Conservation (phyloP, 2,329 filamentous ascomycete species). For the Aureobasidium sp. region DNA sequence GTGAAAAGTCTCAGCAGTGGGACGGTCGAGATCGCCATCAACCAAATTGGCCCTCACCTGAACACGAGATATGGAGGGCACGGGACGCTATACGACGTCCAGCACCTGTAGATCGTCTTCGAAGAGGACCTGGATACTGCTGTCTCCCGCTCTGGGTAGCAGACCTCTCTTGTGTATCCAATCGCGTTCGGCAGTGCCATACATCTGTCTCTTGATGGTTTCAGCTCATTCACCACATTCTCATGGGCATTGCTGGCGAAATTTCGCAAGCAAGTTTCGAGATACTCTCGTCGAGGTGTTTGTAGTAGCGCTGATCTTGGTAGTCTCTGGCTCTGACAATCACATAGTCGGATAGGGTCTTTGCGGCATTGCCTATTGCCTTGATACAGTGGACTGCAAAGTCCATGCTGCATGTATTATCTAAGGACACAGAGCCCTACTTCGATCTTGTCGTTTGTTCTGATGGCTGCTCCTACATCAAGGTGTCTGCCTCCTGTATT, state of each 20-base stretch:
- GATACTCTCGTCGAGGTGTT: constrained; percentile 67
- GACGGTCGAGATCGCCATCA: constrained; percentile 46
- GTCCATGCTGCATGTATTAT: constrained; percentile 66
- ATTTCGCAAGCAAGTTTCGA: constrained; percentile 49
- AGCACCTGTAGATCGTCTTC: constrained; percentile 84
- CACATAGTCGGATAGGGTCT: constrained; percentile 41
- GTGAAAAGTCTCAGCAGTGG: constrained; percentile 65
- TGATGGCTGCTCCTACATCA: constrained; percentile 49
- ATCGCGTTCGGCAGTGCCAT: constrained; percentile 63
- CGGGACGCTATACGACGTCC: constrained; percentile 65
- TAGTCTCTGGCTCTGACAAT: constrained; percentile 50
- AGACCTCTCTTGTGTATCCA: constrained; percentile 64
- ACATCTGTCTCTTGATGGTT: constrained; percentile 60
- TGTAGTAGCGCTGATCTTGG: constrained; percentile 56
- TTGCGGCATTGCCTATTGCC: constrained; percentile 8
- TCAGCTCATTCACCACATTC: constrained; percentile 62
- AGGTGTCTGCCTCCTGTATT: constrained; percentile 19
- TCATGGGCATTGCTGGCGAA: constrained; percentile 58
- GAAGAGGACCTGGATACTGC: constrained; percentile 67
- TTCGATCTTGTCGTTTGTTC: constrained; percentile 41
- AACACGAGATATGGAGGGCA: constrained; percentile 76
- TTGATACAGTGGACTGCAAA: constrained; percentile 53
- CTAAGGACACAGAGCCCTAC: constrained; percentile 61
- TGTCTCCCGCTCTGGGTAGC: constrained; percentile 53
- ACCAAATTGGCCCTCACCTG: constrained; percentile 70